phyloP scores from a whole-genome alignment of 2,329 filamentous ascomycete genomes.

The Trichoderma oligosporum region DNA sequence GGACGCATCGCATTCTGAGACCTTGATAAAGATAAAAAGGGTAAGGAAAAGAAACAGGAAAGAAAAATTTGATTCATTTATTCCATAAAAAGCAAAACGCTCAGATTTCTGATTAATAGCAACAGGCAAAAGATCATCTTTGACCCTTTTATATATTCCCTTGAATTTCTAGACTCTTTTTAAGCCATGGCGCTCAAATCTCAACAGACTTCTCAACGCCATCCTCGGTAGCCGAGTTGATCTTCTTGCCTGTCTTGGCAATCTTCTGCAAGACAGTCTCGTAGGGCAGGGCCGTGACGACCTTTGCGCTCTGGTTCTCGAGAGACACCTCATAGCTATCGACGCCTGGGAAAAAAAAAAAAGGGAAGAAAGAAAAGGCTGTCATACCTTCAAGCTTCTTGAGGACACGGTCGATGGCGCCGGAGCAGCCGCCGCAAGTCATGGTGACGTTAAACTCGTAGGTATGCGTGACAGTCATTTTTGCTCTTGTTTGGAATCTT shows the following conservation, averaged over 20 bases:
- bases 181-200: constrained; percentile 36
- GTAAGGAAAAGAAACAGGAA: too few species aligned
- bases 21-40: too few species aligned
- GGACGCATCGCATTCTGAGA: too few species aligned
- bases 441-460: constrained; percentile 96
- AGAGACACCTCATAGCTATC: constrained; percentile 84
- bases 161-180: not conserved
- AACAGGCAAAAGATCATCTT: not conserved
- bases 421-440: constrained; percentile 94
- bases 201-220: constrained; percentile 55
- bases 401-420: constrained; percentile 85
- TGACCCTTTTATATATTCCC: too few species aligned
- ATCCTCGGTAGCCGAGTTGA: constrained; percentile 72
- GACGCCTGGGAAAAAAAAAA: constrained; percentile 58
- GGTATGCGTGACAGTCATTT: constrained; percentile 72
- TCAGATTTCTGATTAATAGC: not conserved
- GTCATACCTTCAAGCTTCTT: constrained; percentile 83
- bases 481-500: constrained; percentile 22
- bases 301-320: constrained; percentile 75
- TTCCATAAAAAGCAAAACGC: constrained; percentile 12
- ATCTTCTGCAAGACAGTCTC: constrained; percentile 82
- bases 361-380: not conserved
- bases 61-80: not conserved
- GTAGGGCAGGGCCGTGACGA: constrained; percentile 71
- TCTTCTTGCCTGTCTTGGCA: constrained; percentile 91